Conservation (phyloP, 371 early-diverging fungal genomes). For the Rhizopus delemar region DNA sequence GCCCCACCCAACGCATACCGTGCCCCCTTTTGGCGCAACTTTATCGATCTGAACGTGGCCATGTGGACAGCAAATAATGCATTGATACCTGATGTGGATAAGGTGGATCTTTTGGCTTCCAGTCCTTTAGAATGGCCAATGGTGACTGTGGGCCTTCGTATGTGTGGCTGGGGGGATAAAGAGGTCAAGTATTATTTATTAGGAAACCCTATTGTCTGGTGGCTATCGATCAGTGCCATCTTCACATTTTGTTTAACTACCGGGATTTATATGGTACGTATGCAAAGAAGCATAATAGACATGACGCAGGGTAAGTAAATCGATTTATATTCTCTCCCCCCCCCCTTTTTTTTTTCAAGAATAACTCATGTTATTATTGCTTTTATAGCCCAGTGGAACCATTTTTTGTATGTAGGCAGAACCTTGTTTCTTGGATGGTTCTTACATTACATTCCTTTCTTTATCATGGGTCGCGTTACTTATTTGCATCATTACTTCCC, state of each 20-base stretch:
- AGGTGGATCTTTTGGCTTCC: constrained; percentile 89
- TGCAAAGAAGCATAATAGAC: constrained; percentile 71
- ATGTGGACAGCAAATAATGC: constrained; percentile 99
- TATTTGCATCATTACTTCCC: constrained; percentile 99
- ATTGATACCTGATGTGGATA: constrained; percentile 94
- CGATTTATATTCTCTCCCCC: background rate
- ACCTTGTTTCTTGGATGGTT: constrained; percentile 89
- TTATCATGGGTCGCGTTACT: constrained; percentile 96
- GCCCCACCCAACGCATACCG: constrained; percentile 67
- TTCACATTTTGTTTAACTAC: constrained; percentile 49
- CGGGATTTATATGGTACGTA: constrained; percentile 64
- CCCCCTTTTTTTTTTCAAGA: background rate
- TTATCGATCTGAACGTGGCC: constrained; percentile 93
- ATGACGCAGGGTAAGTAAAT: constrained; percentile 44
- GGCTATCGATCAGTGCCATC: constrained; percentile 78
- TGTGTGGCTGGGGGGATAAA: constrained; percentile 96
- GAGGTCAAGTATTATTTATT: constrained; percentile 92
- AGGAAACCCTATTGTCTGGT: constrained; percentile 98
- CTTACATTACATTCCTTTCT: constrained; percentile 97
- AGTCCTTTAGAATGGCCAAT: constrained; percentile 96
- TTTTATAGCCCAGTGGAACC: constrained; percentile 67
- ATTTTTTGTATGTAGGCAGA: constrained; percentile 72
- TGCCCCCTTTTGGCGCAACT: constrained; percentile 83
- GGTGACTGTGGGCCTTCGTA: constrained; percentile 88
- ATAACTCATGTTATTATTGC: background rate